phyloP scores from a whole-genome alignment of 139 green algal genomes.

The Zygnema cylindricum region DNA sequence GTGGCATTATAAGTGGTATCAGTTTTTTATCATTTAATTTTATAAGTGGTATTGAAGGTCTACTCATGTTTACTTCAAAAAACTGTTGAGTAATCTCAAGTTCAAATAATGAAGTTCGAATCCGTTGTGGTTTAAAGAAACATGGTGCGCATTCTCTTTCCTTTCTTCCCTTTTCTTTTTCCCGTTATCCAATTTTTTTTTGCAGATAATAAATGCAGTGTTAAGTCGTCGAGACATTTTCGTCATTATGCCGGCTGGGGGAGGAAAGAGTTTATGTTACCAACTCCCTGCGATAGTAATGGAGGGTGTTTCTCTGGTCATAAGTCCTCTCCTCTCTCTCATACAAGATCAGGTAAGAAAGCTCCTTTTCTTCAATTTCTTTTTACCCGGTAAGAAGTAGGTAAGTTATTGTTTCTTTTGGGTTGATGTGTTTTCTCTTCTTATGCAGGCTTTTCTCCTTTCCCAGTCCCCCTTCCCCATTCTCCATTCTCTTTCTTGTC shows the following conservation, averaged over 20 bases:
- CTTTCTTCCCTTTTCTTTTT: neutral
- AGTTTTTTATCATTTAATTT: neutral
- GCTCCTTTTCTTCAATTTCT: too few relatives aligned
- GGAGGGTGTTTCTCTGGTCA: conserved; percentile 85
- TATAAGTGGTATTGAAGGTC: neutral
- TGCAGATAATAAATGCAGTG: conserved; percentile 82
- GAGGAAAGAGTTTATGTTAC: conserved; percentile 69
- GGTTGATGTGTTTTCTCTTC: too few relatives aligned
- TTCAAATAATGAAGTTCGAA: neutral
- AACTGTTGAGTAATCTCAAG: neutral
- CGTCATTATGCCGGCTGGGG: conserved; percentile 83
- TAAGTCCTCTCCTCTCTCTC: conserved; percentile 92
- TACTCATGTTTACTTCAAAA: conserved; percentile 55
- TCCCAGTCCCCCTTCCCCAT: too few relatives aligned
- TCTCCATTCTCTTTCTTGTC: too few relatives aligned
- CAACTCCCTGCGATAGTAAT: conserved; percentile 82
- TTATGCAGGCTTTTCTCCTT: too few relatives aligned
- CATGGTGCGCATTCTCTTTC: neutral
- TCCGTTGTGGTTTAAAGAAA: neutral
- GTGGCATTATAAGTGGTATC: neutral
- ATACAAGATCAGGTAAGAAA: conserved; percentile 84
- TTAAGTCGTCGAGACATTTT: conserved; percentile 75
- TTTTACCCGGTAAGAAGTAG: too few relatives aligned
- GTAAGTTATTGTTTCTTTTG: too few relatives aligned
- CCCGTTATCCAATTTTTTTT: neutral